These are phyloP conservation scores for Thalassia testudinum DNA, from an alignment of 116 monocot genomes.

Conservation along the genomic window DNA sequence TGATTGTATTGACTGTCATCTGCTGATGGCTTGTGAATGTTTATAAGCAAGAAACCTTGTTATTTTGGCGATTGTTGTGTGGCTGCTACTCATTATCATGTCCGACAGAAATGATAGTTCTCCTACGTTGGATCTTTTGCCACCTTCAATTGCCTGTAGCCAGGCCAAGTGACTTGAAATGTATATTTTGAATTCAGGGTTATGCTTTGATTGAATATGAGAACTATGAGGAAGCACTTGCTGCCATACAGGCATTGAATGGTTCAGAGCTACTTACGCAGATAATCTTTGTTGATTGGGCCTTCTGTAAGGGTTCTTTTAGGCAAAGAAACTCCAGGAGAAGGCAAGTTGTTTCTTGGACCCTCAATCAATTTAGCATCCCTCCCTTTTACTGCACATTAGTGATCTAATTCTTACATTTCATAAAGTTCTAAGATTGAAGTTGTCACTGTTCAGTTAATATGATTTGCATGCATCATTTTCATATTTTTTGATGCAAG, in stretches of 20 bases:
- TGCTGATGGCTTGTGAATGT: no score
- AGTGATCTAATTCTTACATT: no score
- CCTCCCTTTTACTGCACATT: no score
- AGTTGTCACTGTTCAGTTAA: background rate
- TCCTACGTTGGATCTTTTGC: no score
- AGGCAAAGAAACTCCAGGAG: slow-evolving; percentile 46
- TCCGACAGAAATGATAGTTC: no score
- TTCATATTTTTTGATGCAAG: background rate
- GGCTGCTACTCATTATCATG: no score
- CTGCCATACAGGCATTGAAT: slow-evolving; percentile 59
- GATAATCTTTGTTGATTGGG: slow-evolving; percentile 70
- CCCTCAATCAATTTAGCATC: background rate
- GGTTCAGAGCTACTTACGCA: slow-evolving; percentile 55
- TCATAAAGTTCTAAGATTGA: background rate
- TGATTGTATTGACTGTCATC: no score
- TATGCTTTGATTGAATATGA: slow-evolving; percentile 91
- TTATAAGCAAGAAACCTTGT: no score
- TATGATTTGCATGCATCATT: no score
- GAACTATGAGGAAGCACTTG: slow-evolving; percentile 50
- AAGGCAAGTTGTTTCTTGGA: slow-evolving; percentile 17
- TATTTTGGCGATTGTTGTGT: no score
- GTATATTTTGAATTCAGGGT: slow-evolving; percentile 25
- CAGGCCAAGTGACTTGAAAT: no score
- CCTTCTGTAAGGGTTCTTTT: slow-evolving; percentile 79
- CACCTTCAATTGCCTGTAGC: no score